Evolutionary conservation across 1,284 basidiomycete genomes (phyloP).

Genomic region (Rhodofomes roseus): DNA sequence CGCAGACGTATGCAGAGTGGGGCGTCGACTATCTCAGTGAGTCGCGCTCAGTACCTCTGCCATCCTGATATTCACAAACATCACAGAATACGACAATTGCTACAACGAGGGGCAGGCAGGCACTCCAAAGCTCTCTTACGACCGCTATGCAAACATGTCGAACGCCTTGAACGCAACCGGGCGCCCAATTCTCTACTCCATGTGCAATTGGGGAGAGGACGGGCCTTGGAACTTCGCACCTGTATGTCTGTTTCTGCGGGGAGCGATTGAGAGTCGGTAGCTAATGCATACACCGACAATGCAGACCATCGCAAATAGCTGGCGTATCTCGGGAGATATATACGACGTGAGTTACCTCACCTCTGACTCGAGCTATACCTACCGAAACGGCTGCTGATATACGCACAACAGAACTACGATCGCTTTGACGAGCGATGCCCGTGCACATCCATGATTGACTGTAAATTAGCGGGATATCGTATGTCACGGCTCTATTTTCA

Average conservation of each 20-base stretch:
- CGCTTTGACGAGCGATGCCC: conserved; percentile 41
- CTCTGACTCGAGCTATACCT: neutral
- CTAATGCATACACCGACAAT: neutral
- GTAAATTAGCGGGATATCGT: conserved; percentile 38
- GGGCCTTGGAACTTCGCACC: conserved; percentile 44
- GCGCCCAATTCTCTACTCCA: conserved; percentile 43
- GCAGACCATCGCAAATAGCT: conserved; percentile 42
- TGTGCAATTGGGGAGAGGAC: conserved; percentile 48
- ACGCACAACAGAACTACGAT: conserved; percentile 31
- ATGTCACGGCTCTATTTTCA: conserved; percentile 3
- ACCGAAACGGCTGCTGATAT: neutral
- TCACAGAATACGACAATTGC: conserved; percentile 45
- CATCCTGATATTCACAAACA: neutral
- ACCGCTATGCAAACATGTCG: conserved; percentile 44
- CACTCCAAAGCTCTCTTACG: conserved; percentile 36
- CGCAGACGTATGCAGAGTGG: conserved; percentile 42
- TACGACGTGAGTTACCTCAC: conserved; percentile 28
- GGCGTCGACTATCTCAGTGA: conserved; percentile 40
- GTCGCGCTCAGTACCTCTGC: conserved; percentile 7
- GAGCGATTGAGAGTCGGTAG: neutral
- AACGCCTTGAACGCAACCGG: conserved; percentile 44
- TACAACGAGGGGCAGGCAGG: conserved; percentile 42
- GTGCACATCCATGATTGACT: conserved; percentile 36
- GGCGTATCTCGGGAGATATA: conserved; percentile 44
- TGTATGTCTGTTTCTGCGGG: conserved; percentile 18